These are phyloP conservation scores for Crassisporium funariophilum DNA, from an alignment of 768 basidiomycete genomes.

Conservation along the genomic window DNA sequence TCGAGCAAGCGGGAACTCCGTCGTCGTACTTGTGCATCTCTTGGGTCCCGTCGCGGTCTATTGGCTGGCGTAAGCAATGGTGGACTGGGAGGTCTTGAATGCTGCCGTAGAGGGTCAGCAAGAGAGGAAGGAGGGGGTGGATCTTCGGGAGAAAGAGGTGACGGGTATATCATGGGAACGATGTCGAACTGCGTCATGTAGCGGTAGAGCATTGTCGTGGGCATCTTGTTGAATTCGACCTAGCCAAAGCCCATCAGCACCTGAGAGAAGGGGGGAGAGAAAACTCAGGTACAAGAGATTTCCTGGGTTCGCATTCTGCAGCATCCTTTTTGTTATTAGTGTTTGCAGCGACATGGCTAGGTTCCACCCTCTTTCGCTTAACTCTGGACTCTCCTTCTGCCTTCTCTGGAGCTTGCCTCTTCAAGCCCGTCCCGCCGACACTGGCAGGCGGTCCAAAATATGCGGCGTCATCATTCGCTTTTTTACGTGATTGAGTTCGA, in stretches of 20 bases:
- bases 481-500: slow-evolving; percentile 64
- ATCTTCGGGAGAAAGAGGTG: slow-evolving; percentile 64
- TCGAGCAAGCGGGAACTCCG: slow-evolving; percentile 75
- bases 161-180: slow-evolving; percentile 69
- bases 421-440: slow-evolving; percentile 52
- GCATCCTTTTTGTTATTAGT: slow-evolving; percentile 35
- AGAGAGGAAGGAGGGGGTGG: slow-evolving; percentile 71
- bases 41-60: slow-evolving; percentile 68
- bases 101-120: slow-evolving; percentile 46
- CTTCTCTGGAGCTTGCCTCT: slow-evolving; percentile 68
- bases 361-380: slow-evolving; percentile 73
- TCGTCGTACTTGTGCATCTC: slow-evolving; percentile 54
- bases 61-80: slow-evolving; percentile 63
- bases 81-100: slow-evolving; percentile 56
- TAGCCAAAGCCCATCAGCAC: slow-evolving; percentile 24
- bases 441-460: slow-evolving; percentile 60
- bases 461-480: slow-evolving; percentile 67
- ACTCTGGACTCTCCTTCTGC: slow-evolving; percentile 73
- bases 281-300: slow-evolving; percentile 42
- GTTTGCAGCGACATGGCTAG: slow-evolving; percentile 25
- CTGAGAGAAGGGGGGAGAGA: slow-evolving; percentile 2
- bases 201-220: slow-evolving; percentile 63
- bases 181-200: slow-evolving; percentile 77
- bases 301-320: slow-evolving; percentile 39
- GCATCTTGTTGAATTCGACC: slow-evolving; percentile 78